Evolutionary conservation across 768 basidiomycete species (phyloP).

Genomic region (Hericium coralloides): DNA sequence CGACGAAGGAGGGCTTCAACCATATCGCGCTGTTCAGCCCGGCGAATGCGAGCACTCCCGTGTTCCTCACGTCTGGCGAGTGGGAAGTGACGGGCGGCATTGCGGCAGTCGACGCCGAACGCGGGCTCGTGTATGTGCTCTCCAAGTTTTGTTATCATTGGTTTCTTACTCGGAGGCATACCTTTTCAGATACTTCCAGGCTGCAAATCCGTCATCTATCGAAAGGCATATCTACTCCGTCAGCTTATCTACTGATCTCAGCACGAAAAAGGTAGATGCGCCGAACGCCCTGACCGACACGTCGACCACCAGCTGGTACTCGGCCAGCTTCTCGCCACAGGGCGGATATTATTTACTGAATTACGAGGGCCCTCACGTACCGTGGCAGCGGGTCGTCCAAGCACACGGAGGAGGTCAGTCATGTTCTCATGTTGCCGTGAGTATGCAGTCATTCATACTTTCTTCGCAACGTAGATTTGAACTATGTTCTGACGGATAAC

Average conservation of each 20-base stretch:
- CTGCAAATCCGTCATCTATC: conserved; percentile 73
- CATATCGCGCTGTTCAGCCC: conserved; percentile 91
- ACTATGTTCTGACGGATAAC: conserved; percentile 67
- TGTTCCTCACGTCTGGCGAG: conserved; percentile 75
- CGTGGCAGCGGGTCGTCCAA: conserved; percentile 78
- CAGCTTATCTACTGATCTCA: conserved; percentile 46
- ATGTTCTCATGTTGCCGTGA: conserved; percentile 9
- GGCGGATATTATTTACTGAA: conserved; percentile 77
- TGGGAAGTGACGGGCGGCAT: conserved; percentile 87
- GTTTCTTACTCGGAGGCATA: not conserved
- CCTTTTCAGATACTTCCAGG: conserved; percentile 72
- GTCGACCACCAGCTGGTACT: conserved; percentile 46
- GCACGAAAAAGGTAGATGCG: conserved; percentile 21
- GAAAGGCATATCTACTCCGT: conserved; percentile 82
- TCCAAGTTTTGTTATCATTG: conserved; percentile 1
- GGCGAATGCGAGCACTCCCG: conserved; percentile 55
- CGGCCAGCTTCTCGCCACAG: conserved; percentile 71
- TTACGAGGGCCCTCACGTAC: conserved; percentile 76
- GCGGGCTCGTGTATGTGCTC: conserved; percentile 59
- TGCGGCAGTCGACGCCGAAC: conserved; percentile 57
- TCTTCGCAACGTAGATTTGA: conserved; percentile 36
- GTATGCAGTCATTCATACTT: too few relatives aligned
- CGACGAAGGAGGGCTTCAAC: conserved; percentile 72
- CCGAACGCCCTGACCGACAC: conserved; percentile 47
- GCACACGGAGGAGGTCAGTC: conserved; percentile 36